Evolutionary conservation across 139 green algal genomes (phyloP).

Genomic region (Monoraphidium neglectum): DNA sequence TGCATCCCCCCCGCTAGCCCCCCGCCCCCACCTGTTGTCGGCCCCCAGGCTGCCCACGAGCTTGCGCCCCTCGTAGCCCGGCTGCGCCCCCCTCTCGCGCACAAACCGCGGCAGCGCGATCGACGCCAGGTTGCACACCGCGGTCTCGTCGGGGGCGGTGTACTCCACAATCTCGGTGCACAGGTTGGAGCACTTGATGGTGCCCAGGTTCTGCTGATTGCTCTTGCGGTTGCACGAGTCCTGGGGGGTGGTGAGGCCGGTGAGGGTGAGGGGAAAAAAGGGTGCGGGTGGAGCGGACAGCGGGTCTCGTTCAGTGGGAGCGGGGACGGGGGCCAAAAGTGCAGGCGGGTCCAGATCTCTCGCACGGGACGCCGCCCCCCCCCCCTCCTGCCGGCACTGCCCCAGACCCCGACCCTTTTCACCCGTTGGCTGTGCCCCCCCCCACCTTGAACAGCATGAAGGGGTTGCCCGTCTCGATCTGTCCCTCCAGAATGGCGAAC

Average conservation of each 20-base stretch:
- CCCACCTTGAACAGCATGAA: conserved; percentile 99
- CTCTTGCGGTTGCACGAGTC: conserved; percentile 95
- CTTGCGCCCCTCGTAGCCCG: conserved; percentile 68
- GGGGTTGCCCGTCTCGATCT: conserved; percentile 99
- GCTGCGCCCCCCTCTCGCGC: conserved; percentile 38
- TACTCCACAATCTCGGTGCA: conserved; percentile 99
- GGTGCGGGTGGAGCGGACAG: not conserved
- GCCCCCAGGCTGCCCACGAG: conserved; percentile 83
- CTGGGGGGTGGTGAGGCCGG: not conserved
- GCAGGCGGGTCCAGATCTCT: no score
- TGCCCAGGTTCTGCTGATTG: conserved; percentile 94
- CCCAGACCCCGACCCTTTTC: no score
- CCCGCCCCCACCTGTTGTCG: conserved; percentile 58
- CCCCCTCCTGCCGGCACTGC: no score
- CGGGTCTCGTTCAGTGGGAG: no score
- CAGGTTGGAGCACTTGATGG: conserved; percentile 98
- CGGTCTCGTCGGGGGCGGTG: conserved; percentile 93
- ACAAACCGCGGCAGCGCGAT: conserved; percentile 93
- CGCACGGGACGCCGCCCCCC: no score
- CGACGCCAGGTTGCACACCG: conserved; percentile 98
- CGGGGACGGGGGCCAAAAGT: no score
- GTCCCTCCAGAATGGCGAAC: conserved; percentile 98
- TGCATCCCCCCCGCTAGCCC: no score
- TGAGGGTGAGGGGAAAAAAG: not conserved
- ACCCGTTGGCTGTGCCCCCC: no score